Base-by-base conservation (phyloP, 331 rosid genomes). In the Pyrus hybrid region DNA sequence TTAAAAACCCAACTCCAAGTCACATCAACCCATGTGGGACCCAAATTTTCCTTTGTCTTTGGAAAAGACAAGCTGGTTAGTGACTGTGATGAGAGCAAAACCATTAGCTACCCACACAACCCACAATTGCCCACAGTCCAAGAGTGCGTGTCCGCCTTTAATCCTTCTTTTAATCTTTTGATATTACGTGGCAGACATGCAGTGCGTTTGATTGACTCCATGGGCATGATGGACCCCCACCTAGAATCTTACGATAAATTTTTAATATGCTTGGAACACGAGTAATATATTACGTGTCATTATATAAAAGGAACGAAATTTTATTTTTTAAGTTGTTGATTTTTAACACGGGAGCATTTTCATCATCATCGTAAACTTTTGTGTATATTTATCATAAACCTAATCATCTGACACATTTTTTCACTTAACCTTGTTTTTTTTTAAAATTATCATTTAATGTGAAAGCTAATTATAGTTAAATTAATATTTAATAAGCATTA, bases 161-260 rank as follows among this genome's bases (percentile, higher is more conserved):
- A 47, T 14, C 41, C 56, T 68, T 69, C 7, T 28, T 66, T 75
- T 74, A 71, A 71, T 73, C 25, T 2, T 65, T 51, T 72, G 68
- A 21, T 74, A 76, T 63, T 73, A 87, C 86, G 92, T 90, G 96
- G 85, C 91, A 73, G 32, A 83, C 96, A 88, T 92, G 97, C 86
- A 80, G 26, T 83, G 89, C 86, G 71, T 47, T 76, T 67, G 63
- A 83, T 88, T 78, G 53, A 70, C 86, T 35, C 43, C 49, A 11
- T 41, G 3, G 13, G 13, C 14, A 1, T 11, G 18, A 37, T 49
- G 86, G 84, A 1, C 83, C 91, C 67, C 20, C 13, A 25, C 12
- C 30, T 33, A 45, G 86, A 77, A 88, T 88, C 92, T 86, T 8
- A 35, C 43, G 1, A 9, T 1, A 35, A 35, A 9, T 0, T 35